phyloP scores from a whole-genome alignment of 73 alveolate species.

The Paramecium primaurelia region DNA sequence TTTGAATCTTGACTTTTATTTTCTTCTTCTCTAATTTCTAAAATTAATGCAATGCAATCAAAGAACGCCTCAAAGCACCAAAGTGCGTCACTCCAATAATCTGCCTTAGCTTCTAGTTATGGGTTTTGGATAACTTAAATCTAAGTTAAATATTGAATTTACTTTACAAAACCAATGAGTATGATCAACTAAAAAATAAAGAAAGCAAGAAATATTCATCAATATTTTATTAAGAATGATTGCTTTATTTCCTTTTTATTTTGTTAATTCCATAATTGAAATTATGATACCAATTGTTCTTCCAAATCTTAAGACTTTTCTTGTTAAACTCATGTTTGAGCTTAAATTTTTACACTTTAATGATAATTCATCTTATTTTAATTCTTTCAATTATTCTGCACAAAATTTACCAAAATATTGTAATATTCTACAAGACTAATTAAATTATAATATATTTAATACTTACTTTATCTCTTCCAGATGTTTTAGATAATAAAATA shows the following conservation, averaged over 20 bases:
- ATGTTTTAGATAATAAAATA: slow-evolving; percentile 8
- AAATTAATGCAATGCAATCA: slow-evolving; percentile 1
- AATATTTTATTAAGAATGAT: neutral
- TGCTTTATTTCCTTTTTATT: neutral
- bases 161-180: slow-evolving; percentile 50
- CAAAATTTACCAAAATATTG: slow-evolving; percentile 34
- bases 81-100: slow-evolving; percentile 2
- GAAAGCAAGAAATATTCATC: slow-evolving; percentile 21
- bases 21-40: slow-evolving; percentile 19
- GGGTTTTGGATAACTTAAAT: neutral
- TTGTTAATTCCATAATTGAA: neutral
- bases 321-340: slow-evolving; percentile 37
- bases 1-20: neutral
- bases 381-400: slow-evolving; percentile 23
- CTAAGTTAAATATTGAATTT: neutral
- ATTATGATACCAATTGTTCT: slow-evolving; percentile 26
- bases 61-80: slow-evolving; percentile 48
- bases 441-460: neutral
- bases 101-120: slow-evolving; percentile 3
- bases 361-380: neutral
- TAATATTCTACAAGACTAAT: neutral
- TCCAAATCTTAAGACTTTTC: slow-evolving; percentile 46
- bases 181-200: slow-evolving; percentile 40
- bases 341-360: neutral
- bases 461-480: slow-evolving; percentile 36